These are phyloP conservation scores for Linnemannia hyalina DNA, from an alignment of 192 early-diverging fungal genomes.

Conservation along the genomic window DNA sequence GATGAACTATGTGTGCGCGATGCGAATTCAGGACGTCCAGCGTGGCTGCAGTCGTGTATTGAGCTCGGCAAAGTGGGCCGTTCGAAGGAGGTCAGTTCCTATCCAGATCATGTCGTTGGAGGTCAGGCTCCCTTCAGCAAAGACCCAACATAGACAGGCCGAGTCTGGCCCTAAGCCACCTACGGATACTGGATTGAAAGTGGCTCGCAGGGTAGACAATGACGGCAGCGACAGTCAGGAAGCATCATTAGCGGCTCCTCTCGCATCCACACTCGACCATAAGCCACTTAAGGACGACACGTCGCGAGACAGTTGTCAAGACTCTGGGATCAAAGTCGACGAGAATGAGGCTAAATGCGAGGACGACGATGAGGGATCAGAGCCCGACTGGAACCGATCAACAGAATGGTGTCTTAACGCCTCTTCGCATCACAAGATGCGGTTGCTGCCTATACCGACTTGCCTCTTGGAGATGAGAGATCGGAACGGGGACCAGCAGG, in stretches of 20 bases:
- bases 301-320: neutral
- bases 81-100: neutral
- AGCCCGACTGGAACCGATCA: neutral
- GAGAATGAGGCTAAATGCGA: neutral
- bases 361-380: neutral
- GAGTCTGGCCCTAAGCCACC: neutral
- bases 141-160: neutral
- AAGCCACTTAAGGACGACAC: neutral
- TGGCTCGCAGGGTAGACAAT: neutral
- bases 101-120: neutral
- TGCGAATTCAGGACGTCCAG: conserved; percentile 13
- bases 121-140: neutral
- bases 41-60: conserved; percentile 22
- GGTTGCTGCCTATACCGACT: neutral
- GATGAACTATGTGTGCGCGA: conserved; percentile 13
- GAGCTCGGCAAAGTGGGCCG: conserved; percentile 17
- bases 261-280: neutral
- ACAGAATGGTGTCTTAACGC: neutral
- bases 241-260: neutral
- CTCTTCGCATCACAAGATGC: neutral
- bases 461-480: neutral
- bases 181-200: neutral
- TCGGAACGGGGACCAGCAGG: neutral
- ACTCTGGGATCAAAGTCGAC: conserved; percentile 1
- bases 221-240: neutral